phyloP scores from a whole-genome alignment of 768 basidiomycete species.

The Cubamyces sp. region DNA sequence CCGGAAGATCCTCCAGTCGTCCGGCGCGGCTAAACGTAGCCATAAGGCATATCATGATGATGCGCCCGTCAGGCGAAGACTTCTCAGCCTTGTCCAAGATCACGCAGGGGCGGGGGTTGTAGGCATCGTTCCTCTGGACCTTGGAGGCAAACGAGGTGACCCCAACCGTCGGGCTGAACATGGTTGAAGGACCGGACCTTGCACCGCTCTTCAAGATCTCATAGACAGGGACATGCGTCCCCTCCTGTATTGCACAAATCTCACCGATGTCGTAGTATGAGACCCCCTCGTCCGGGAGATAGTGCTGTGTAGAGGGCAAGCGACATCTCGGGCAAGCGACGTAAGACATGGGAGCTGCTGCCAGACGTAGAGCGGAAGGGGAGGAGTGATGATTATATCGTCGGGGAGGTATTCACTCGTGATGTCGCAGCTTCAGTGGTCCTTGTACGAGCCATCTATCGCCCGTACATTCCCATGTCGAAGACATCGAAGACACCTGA shows the following conservation, averaged over 20 bases:
- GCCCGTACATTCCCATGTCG: too few relatives aligned
- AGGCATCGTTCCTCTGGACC: background rate
- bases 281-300: background rate
- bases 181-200: background rate
- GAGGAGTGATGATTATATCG: too few relatives aligned
- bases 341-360: background rate
- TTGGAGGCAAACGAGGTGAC: background rate
- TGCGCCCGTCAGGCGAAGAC: background rate
- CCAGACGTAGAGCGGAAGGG: background rate
- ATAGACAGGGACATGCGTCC: background rate
- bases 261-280: background rate
- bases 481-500: too few relatives aligned
- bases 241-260: background rate
- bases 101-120: background rate
- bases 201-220: background rate
- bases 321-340: background rate
- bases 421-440: too few relatives aligned
- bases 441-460: too few relatives aligned
- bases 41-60: constrained; percentile 8
- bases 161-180: background rate
- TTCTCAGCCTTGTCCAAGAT: background rate
- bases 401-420: too few relatives aligned
- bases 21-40: background rate
- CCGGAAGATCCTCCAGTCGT: background rate
- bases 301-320: background rate